Evolutionary conservation across 2,329 filamentous ascomycete genomes (phyloP), one percentile per base, ranked within the genome.

Genomic region (Talaromyces sp.): DNA sequence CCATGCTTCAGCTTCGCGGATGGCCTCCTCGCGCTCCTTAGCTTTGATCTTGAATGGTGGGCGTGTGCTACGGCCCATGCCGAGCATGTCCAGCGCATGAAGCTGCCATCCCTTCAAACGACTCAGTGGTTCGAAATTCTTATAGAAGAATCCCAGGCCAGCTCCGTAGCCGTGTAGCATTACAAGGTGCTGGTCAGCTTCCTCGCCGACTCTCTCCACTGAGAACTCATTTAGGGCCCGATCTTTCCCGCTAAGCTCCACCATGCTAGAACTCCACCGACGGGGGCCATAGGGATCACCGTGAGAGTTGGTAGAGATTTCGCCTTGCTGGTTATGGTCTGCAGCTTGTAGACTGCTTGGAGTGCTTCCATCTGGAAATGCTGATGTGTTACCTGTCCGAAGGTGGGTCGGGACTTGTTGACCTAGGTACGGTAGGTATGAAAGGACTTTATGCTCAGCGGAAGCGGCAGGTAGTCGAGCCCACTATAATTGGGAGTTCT

Each of bases 101-200:
- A 99, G 76, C 66, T 90, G 92, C 86, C 94, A 95, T 24, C 92
- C 91, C 24, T 82, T 79, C 1, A 86, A 77, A 16, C 92, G 86
- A 41, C 88, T 92, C 30, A 99, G 76, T 5, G 87, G 86, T 72
- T 99, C 94, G 55, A 96, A 96, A 70, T 99, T 99, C 76, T 94
- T 93, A 80, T 97, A 99, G 80, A 96, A 99, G 75, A 99, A 97
- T 19, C 93, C 94, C 0, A 99, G 81, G 0, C 94, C 94, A 2
- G 94, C 94, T 42, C 94, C 94, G 72, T 99, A 99, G 56, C 94
- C 94, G 70, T 99, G 94, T 4, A 99, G 78, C 85, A 99, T 96
- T 40, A 99, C 93, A 14, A 99, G 80, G 39, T 90, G 94, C 67
- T 97, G 87, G 42, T 95, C 87, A 0, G 85, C 83, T 4, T 86